Evolutionary conservation across 495 filamentous ascomycete species (phyloP).

Genomic region (Tuber indicum): DNA sequence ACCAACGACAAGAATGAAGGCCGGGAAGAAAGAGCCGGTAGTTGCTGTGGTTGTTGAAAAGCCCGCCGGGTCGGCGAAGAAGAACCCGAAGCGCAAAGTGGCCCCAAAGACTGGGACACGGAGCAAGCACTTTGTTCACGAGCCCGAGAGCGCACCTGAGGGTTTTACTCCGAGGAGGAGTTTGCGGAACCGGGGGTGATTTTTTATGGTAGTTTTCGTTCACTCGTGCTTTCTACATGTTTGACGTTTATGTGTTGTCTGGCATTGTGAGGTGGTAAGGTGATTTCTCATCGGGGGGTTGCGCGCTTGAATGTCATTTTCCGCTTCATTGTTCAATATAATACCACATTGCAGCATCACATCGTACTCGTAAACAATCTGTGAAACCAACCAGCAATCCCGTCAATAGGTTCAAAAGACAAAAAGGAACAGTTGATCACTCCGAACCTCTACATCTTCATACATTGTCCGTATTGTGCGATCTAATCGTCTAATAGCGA

Average conservation of each 20-base stretch:
- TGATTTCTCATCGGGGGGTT: not conserved
- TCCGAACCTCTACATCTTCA: not conserved
- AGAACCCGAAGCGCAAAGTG: slow-evolving; percentile 36
- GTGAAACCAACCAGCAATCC: not conserved
- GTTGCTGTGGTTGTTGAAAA: slow-evolving; percentile 8
- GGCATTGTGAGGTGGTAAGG: not conserved
- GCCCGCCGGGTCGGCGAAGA: slow-evolving; percentile 8
- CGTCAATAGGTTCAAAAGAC: not conserved
- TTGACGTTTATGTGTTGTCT: not conserved
- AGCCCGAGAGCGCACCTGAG: not conserved
- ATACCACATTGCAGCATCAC: not conserved
- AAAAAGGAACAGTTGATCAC: not conserved
- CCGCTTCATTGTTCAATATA: not conserved
- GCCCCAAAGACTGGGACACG: slow-evolving; percentile 33
- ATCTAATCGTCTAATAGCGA: too few relatives aligned
- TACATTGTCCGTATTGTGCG: too few relatives aligned
- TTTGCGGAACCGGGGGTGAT: not conserved
- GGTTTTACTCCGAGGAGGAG: slow-evolving; percentile 1
- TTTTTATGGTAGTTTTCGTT: not conserved
- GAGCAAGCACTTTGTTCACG: slow-evolving; percentile 18
- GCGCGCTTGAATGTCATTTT: not conserved
- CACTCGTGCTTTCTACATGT: not conserved
- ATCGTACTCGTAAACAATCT: not conserved
- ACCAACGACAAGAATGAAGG: not conserved
- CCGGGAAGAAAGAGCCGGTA: slow-evolving; percentile 7